phyloP scores from a whole-genome alignment of 1,139 yeast genomes.

The Kodamaea alishanica region DNA sequence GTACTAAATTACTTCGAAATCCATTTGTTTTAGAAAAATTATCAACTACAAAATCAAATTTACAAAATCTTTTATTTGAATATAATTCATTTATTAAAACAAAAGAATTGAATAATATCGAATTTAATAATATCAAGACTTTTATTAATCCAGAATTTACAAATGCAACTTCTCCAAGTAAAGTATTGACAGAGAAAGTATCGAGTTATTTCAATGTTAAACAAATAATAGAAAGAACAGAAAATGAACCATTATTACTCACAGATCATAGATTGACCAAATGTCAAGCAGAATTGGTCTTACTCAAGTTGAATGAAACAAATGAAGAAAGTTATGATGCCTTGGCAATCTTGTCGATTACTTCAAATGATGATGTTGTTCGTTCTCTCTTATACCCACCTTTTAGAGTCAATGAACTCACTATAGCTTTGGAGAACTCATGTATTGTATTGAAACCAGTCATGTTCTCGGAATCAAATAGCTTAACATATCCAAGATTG shows the following conservation, averaged over 20 bases:
- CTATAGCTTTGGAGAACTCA: slow-evolving; percentile 19
- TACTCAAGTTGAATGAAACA: slow-evolving; percentile 25
- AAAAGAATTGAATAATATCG: slow-evolving; percentile 30
- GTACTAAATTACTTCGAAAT: slow-evolving; percentile 27
- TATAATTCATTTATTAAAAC: slow-evolving; percentile 17
- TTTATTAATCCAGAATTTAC: slow-evolving; percentile 19
- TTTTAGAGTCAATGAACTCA: slow-evolving; percentile 27
- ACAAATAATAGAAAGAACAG: slow-evolving; percentile 37
- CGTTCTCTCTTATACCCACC: slow-evolving; percentile 42
- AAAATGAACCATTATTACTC: slow-evolving; percentile 20
- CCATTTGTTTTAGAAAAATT: slow-evolving; percentile 41
- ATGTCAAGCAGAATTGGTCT: slow-evolving; percentile 27
- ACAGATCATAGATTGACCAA: slow-evolving; percentile 10
- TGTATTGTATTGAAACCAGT: slow-evolving; percentile 27
- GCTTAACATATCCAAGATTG: slow-evolving; percentile 4
- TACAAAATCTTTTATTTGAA: slow-evolving; percentile 19
- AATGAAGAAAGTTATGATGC: slow-evolving; percentile 28
- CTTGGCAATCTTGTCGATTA: slow-evolving; percentile 31
- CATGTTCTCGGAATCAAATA: slow-evolving; percentile 17
- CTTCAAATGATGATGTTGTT: slow-evolving; percentile 8
- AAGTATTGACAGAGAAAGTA: slow-evolving; percentile 20
- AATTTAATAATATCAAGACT: slow-evolving; percentile 33
- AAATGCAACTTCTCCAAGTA: slow-evolving; percentile 1
- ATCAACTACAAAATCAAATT: slow-evolving; percentile 14
- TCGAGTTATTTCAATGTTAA: slow-evolving; percentile 39